Percentiles rank a stretch among this genome's conserved stretches.
Evolutionary conservation across 345 rosid species (phyloP).

Genomic region (Linum lewisii): DNA sequence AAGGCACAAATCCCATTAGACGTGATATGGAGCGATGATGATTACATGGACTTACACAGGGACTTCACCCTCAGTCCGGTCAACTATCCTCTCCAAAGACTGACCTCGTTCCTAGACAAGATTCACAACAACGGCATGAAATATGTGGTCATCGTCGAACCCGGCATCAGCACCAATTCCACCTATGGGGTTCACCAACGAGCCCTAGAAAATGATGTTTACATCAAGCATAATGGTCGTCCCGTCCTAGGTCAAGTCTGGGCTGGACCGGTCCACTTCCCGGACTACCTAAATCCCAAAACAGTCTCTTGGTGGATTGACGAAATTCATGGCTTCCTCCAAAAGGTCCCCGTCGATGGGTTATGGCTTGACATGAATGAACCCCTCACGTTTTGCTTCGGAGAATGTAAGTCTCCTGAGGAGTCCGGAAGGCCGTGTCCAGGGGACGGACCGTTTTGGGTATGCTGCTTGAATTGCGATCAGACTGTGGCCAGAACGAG

Average conservation of each 20-base stretch:
- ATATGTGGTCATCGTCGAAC: conserved; percentile 75
- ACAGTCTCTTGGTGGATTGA: conserved; percentile 90
- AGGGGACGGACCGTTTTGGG: conserved; percentile 83
- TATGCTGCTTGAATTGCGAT: conserved; percentile 95
- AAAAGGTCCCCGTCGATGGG: conserved; percentile 86
- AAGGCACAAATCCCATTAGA: conserved; percentile 85
- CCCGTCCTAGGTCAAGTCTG: conserved; percentile 91
- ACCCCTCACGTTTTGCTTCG: conserved; percentile 81
- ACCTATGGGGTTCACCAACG: conserved; percentile 69
- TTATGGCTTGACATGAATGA: conserved; percentile 98
- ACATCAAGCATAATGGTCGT: conserved; percentile 76
- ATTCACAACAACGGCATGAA: conserved; percentile 88
- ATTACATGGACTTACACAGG: conserved; percentile 92
- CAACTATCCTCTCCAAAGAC: conserved; percentile 64
- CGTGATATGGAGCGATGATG: conserved; percentile 95
- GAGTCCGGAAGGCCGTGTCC: conserved; percentile 49
- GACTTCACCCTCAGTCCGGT: conserved; percentile 76
- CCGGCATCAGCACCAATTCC: conserved; percentile 68
- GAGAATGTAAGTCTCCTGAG: conserved; percentile 56
- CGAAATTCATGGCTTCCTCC: conserved; percentile 77
- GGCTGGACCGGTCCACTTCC: conserved; percentile 94
- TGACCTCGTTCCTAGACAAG: conserved; percentile 67
- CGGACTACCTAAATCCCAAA: conserved; percentile 92
- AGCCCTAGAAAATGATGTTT: conserved; percentile 70
- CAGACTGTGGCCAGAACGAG: conserved; percentile 53